Conservation (phyloP, 352 stramenopile genomes). For the Labyrinthula sp. region DNA sequence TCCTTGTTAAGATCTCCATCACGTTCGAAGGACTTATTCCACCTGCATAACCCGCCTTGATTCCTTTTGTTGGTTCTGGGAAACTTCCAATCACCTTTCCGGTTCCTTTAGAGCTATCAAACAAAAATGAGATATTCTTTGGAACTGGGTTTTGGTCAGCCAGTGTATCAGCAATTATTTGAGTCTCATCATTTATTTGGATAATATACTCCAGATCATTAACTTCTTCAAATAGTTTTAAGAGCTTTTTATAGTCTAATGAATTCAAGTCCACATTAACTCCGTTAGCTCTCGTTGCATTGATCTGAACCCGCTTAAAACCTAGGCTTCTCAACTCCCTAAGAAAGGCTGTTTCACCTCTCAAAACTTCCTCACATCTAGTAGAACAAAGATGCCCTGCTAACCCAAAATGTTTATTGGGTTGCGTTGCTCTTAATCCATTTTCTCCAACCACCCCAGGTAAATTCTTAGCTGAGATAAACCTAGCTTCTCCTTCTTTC, state of each 20-base stretch:
- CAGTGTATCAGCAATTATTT: conserved; percentile 39
- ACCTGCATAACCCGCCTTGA: conserved; percentile 47
- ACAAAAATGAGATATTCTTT: conserved; percentile 49
- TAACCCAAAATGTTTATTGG: conserved; percentile 38
- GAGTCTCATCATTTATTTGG: conserved; percentile 50
- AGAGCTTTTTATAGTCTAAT: conserved; percentile 35
- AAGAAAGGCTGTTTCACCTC: conserved; percentile 41
- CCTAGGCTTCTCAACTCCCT: conserved; percentile 35
- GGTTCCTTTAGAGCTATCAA: conserved; percentile 50
- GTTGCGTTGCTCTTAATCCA: neutral
- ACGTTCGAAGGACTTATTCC: conserved; percentile 47
- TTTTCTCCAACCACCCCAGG: conserved; percentile 15
- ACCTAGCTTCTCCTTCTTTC: conserved; percentile 43
- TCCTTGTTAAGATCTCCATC: conserved; percentile 34
- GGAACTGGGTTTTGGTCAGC: conserved; percentile 13
- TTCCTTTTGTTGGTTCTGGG: conserved; percentile 31
- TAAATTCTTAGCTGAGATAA: conserved; percentile 40
- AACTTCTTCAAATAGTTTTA: conserved; percentile 32
- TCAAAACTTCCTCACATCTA: conserved; percentile 46
- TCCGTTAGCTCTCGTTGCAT: conserved; percentile 50
- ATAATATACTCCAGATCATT: conserved; percentile 49
- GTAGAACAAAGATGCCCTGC: conserved; percentile 49
- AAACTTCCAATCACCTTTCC: conserved; percentile 38
- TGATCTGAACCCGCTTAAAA: conserved; percentile 52
- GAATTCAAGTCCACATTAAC: conserved; percentile 30